Conservation (phyloP, 2,329 filamentous ascomycete genomes). For the Tolypocladium ophioglossoides region DNA sequence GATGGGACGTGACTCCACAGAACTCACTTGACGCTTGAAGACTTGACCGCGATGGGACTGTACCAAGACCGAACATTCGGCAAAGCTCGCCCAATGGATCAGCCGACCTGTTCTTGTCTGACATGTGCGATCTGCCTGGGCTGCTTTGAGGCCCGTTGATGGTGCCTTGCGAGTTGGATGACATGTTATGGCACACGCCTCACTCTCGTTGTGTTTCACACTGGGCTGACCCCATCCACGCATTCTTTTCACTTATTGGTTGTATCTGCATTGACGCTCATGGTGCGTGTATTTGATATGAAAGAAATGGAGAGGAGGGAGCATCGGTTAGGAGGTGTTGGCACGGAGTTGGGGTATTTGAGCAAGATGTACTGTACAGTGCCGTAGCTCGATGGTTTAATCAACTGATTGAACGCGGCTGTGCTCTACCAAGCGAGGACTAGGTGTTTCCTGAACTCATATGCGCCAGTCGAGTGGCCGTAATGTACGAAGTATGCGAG, state of each 20-base stretch:
- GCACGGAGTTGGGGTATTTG: not conserved
- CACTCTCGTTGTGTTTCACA: not conserved
- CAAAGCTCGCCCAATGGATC: not conserved
- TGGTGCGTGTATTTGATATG: not conserved
- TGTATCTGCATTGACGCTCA: not conserved
- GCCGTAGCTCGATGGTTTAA: not conserved
- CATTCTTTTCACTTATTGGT: not conserved
- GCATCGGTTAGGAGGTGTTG: not conserved
- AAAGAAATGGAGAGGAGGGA: not conserved
- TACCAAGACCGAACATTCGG: not conserved
- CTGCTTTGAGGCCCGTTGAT: not conserved
- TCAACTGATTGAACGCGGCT: not conserved
- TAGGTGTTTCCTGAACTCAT: no score
- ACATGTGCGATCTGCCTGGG: not conserved
- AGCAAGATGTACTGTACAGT: not conserved
- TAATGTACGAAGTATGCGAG: no score
- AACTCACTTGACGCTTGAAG: not conserved
- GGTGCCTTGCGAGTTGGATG: not conserved
- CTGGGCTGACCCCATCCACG: not conserved
- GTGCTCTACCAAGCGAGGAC: not conserved
- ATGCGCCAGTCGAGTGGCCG: no score
- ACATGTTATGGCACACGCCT: not conserved
- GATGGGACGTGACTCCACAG: not conserved
- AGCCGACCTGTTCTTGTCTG: not conserved
- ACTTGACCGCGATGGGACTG: not conserved